Evolutionary conservation across 2,329 filamentous ascomycete species (phyloP), one percentile per base, ranked within the genome.

Genomic region (Cadophora luteo-olivacea): DNA sequence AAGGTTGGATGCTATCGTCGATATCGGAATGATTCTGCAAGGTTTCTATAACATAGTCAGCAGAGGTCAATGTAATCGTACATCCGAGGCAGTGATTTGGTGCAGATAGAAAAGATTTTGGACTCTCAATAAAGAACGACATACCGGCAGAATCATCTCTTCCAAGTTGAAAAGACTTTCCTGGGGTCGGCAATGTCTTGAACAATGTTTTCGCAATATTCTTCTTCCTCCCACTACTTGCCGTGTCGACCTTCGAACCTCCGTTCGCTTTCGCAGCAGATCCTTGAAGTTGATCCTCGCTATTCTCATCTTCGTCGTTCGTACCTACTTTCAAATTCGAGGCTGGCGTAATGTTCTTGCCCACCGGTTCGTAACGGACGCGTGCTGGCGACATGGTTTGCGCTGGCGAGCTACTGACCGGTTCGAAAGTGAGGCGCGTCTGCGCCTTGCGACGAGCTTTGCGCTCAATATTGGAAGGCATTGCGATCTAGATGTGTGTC

Each of bases 341-440:
- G 4, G 63, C 12, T 22, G 69, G 67, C 45, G 66, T 66, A 22
- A 25, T 57, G 25, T 33, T 58, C 22, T 69, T 64, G 51, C 62
- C 61, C 16, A 67, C 65, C 14, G 64, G 58, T 58, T 68, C 66
- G 49, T 77, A 76, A 22, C 74, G 64, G 2, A 77, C 73, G 51
- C 73, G 75, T 6, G 73, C 72, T 22, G 73, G 74, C 7, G 73
- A 71, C 33, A 70, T 68, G 24, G 64, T 29, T 16, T 68, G 61
- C 25, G 63, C 38, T 22, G 71, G 70, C 0, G 72, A 72, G 24
- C 33, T 66, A n/a, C n/a, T 60, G 38, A 70, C 54, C 9, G 73
- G 68, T 60, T 76, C 74, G 55, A 78, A 77, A 0, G 70, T 74
- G 24, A 78, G 67, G 12, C 71, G 71, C 11, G 76, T 77, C 61